phyloP scores from a whole-genome alignment of 192 early-diverging fungal genomes.

The Coemansia sp. region DNA sequence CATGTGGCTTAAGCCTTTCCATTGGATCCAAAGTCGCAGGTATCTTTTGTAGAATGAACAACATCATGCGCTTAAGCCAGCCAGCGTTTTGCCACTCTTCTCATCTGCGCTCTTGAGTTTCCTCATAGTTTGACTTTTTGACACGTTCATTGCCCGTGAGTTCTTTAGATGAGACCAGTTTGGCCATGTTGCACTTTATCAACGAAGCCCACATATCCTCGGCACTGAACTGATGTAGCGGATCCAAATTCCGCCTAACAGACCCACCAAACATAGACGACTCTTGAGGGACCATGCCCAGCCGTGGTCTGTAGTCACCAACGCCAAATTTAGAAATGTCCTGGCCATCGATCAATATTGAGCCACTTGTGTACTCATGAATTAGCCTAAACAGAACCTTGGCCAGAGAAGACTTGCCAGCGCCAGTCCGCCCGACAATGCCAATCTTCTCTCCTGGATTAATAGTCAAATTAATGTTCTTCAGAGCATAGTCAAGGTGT shows the following conservation, averaged over 20 bases:
- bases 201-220: conserved; percentile 19
- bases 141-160: neutral
- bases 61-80: conserved; percentile 3
- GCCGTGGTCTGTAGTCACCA: conserved; percentile 55
- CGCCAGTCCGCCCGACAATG: conserved; percentile 57
- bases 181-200: conserved; percentile 17
- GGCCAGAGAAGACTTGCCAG: conserved; percentile 63
- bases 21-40: neutral
- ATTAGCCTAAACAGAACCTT: conserved; percentile 62
- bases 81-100: conserved; percentile 15
- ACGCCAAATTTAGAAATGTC: conserved; percentile 72
- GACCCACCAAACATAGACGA: conserved; percentile 63
- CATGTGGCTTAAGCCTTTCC: neutral
- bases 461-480: too few relatives aligned
- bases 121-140: too few relatives aligned
- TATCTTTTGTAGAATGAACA: neutral
- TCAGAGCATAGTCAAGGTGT: too few relatives aligned
- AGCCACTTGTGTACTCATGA: conserved; percentile 54
- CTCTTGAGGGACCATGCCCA: conserved; percentile 61
- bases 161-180: neutral
- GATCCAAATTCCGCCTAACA: conserved; percentile 66
- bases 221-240: conserved; percentile 38
- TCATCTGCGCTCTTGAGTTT: neutral
- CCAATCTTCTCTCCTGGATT: too few relatives aligned
- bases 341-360: conserved; percentile 74